Conservation (phyloP, 2,329 filamentous ascomycete species). For the Diaporthe ilicicola region DNA sequence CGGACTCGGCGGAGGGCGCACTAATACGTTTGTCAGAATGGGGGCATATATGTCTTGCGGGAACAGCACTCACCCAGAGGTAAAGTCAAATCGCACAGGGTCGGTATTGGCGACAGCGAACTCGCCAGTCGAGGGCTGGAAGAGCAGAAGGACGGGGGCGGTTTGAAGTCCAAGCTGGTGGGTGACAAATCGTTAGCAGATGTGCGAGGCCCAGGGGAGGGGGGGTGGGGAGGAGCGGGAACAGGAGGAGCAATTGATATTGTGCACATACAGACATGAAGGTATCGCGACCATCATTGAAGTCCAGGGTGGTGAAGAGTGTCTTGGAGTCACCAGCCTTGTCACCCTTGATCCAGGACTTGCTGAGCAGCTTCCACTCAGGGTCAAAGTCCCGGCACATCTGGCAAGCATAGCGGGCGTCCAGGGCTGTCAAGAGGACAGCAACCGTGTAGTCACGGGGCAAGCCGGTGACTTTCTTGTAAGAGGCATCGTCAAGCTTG, state of each 20-base stretch:
- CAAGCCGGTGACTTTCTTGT: slow-evolving; percentile 76
- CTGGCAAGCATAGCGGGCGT: slow-evolving; percentile 82
- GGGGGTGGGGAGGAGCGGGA: too few species aligned
- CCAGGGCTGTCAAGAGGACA: slow-evolving; percentile 87
- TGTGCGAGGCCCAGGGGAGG: not conserved
- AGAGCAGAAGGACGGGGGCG: slow-evolving; percentile 87
- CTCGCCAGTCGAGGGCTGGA: slow-evolving; percentile 84
- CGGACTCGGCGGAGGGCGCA: slow-evolving; percentile 76
- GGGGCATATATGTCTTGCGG: not conserved
- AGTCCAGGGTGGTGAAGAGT: slow-evolving; percentile 88
- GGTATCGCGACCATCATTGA: slow-evolving; percentile 80
- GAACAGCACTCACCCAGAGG: slow-evolving; percentile 68
- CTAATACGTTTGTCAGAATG: slow-evolving; percentile 51
- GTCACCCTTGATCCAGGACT: slow-evolving; percentile 88
- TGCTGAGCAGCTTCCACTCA: slow-evolving; percentile 88
- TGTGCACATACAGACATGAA: slow-evolving; percentile 79
- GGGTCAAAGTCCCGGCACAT: slow-evolving; percentile 92
- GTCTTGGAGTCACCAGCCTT: slow-evolving; percentile 76
- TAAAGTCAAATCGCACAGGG: slow-evolving; percentile 87
- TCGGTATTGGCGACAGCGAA: slow-evolving; percentile 75
- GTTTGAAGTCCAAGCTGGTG: slow-evolving; percentile 88
- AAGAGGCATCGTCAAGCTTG: slow-evolving; percentile 80
- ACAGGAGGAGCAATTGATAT: not conserved
- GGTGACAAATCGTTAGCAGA: not conserved
- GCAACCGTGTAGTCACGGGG: slow-evolving; percentile 86